Base-by-base conservation (phyloP, 2,329 filamentous ascomycete genomes). In the Coniochaeta hoffmannii region DNA sequence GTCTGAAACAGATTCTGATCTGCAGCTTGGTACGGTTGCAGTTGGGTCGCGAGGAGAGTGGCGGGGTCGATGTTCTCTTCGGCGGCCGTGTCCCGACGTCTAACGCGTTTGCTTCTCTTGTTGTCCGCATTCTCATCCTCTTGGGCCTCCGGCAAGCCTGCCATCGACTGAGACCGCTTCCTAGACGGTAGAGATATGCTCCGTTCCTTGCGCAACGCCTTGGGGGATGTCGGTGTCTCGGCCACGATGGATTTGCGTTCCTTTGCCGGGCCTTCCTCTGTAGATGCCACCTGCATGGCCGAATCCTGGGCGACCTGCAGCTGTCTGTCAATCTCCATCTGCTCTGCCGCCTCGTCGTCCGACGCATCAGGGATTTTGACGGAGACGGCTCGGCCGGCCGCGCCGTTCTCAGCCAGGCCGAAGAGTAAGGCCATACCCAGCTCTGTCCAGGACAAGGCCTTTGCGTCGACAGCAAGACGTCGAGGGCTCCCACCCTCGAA, bases 81-180 rank as follows among this genome's bases (percentile, higher is more conserved):
- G 4, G 67, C 71, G 68, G 78, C 74, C 3, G 76, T 79, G 44
- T 86, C 83, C 54, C 85, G 76, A 17, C 82, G 78, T 49, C 85
- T 77, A 30, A 83, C 83, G 52, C 85, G 74, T 64, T 88, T 88
- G 67, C 83, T 87, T 56, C 84, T 74, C 63, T 86, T 87, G 54
- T 81, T 79, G 11, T 80, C 75, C 1, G 71, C 73, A 24, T 73
- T 76, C 32, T 86, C 83, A 53, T 86, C 83, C 8, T 84, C 81
- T 0, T 65, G 73, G 0, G 68, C 73, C 2, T 86, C 83, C 0
- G 73, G 73, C 15, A 87, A 67, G 3, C 83, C 83, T 4, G 83
- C 83, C 30, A 71, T 69, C 11, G 83, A 87, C 58, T 86, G 83
- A 1, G 83, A 86, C 52, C 83, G 75, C 64, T 86, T 86, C 53